Conservation (phyloP, 305 asterid genomes). For the Fraxinus sp. region DNA sequence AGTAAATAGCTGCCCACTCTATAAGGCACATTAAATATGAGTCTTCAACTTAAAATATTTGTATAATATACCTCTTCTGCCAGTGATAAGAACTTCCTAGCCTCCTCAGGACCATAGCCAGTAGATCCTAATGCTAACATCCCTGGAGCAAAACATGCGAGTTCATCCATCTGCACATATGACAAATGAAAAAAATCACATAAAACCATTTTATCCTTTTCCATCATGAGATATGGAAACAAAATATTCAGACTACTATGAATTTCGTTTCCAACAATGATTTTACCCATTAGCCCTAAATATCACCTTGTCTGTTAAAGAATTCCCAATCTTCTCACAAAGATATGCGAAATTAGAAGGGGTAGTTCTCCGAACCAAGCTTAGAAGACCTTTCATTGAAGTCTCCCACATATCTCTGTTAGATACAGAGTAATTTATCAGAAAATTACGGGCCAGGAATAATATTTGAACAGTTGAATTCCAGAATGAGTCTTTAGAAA, state of each 20-base stretch:
- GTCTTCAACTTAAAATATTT: conserved; percentile 14
- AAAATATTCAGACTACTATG: background rate
- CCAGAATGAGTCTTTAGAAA: background rate
- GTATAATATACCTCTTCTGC: conserved; percentile 79
- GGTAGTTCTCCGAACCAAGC: conserved; percentile 87
- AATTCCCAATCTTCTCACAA: conserved; percentile 76
- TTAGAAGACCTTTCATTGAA: conserved; percentile 88
- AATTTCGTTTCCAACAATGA: background rate
- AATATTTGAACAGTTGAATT: background rate
- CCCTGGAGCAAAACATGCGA: conserved; percentile 99
- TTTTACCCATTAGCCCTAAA: conserved; percentile 1
- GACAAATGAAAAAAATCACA: conserved; percentile 17
- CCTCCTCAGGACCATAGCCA: conserved; percentile 80
- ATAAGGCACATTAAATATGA: conserved; percentile 6
- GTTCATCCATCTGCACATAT: conserved; percentile 87
- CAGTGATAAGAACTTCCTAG: conserved; percentile 65
- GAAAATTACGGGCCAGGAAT: conserved; percentile 15
- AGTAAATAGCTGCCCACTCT: background rate
- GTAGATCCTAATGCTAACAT: conserved; percentile 91
- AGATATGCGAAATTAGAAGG: conserved; percentile 83
- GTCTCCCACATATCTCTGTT: conserved; percentile 98
- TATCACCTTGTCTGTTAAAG: conserved; percentile 76
- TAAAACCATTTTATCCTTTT: conserved; percentile 3
- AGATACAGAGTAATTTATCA: conserved; percentile 15
- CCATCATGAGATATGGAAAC: background rate